These are phyloP conservation scores for Carex pumila DNA, from an alignment of 176 grass and related monocot species.

Conservation along the genomic window DNA sequence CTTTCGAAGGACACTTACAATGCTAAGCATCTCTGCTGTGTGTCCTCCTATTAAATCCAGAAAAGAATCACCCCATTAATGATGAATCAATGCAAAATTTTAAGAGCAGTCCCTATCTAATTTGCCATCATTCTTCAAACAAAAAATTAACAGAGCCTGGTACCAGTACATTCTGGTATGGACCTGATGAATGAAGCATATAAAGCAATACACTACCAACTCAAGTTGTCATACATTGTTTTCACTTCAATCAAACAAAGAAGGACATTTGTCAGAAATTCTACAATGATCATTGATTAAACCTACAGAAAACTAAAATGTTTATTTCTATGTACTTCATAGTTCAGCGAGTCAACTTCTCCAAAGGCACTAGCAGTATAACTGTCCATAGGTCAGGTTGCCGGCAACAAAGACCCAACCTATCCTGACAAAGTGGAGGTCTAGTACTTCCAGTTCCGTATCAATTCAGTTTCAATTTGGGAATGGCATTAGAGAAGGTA, in stretches of 20 bases:
- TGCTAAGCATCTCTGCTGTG: conserved; percentile 94
- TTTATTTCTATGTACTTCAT: not conserved
- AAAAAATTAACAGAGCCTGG: not conserved
- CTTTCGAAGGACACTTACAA: conserved; percentile 54
- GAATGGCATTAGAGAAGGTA: not conserved
- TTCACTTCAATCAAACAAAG: not conserved
- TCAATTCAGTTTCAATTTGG: not conserved
- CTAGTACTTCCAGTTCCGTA: not conserved
- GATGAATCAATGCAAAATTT: not conserved
- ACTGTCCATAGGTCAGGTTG: not conserved
- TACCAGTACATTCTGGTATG: not conserved
- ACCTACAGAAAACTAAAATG: not conserved
- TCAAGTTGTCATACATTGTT: not conserved
- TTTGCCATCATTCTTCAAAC: not conserved
- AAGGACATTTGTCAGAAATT: not conserved
- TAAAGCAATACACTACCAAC: not conserved
- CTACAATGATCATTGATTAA: not conserved
- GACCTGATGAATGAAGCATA: not conserved
- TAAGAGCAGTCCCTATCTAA: not conserved
- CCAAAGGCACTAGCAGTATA: not conserved
- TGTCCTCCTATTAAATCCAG: conserved; percentile 47
- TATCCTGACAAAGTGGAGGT: not conserved
- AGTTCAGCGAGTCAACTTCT: not conserved
- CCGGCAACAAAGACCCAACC: not conserved
- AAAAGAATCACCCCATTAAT: conserved; percentile 5